A percentile compares a stretch with the other conserved stretches of the same genome.
Evolutionary conservation across 1,284 basidiomycete species (phyloP).

Genomic region (Puccinia horiana): DNA sequence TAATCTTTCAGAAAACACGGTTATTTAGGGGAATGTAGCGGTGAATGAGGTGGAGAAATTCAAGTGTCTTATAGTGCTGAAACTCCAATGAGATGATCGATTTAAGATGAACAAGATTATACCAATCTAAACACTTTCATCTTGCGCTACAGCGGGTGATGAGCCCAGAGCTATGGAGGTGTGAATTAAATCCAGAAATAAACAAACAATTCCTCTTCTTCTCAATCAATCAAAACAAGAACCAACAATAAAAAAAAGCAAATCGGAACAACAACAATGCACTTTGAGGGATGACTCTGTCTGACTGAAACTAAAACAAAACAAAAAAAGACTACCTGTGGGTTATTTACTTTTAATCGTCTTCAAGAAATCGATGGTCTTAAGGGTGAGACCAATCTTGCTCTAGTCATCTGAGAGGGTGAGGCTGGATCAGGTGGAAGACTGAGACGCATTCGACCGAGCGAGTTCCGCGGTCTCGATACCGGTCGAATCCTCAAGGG

Average conservation of each 20-base stretch:
- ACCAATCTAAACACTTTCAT: no score
- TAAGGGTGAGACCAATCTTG: slow-evolving; percentile 18
- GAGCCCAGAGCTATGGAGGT: no score
- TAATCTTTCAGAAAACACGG: no score
- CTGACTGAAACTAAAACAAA: background rate
- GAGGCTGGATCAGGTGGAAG: slow-evolving; percentile 38
- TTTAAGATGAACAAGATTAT: no score
- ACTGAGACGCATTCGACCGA: slow-evolving; percentile 46
- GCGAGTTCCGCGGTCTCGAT: slow-evolving; percentile 38
- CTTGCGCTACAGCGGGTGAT: no score
- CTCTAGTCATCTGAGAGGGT: slow-evolving; percentile 27
- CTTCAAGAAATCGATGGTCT: slow-evolving; percentile 8
- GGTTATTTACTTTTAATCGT: background rate
- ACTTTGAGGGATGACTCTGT: background rate
- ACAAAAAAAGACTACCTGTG: background rate
- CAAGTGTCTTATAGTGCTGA: no score
- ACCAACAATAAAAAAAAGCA: background rate
- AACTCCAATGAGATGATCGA: no score
- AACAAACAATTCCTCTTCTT: background rate
- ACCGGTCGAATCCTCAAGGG: slow-evolving; percentile 20
- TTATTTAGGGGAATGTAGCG: no score
- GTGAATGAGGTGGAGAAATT: no score
- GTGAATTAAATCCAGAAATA: no score
- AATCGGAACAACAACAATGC: background rate
- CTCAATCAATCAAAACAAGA: background rate